Base-by-base conservation (phyloP, 257 asterid species). In the Thymus mandschuricus region DNA sequence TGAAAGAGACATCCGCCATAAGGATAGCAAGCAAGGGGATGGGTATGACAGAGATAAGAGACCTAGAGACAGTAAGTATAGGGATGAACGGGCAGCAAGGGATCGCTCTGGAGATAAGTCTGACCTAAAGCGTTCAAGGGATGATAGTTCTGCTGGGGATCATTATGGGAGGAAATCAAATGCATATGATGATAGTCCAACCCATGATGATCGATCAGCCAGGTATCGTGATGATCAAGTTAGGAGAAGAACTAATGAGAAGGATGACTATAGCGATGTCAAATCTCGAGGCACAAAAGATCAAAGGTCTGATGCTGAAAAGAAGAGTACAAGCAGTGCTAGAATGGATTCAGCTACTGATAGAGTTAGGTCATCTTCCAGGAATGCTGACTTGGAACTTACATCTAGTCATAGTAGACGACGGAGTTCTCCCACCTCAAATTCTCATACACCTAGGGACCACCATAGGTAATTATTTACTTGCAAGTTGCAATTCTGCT, bases 401-500 rank as follows among this genome's bases (percentile, higher is more conserved):
- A 66, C 83, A 75, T 79, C 90, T 59, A 79, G 80, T 51, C 92
- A 85, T 68, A 68, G 76, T 75, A 92, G 92, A 79, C 82, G 90
- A 76, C 84, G 88, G 73, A 76, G 84, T 72, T 92, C 99, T 28
- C 98, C 99, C 54, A 81, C 88, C 80, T 81, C 95, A 54, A 81
- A 86, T 76, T 81, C 91, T 78, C 87, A 84, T 72, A 74, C 79
- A 51, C 41, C 91, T 67, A 84, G 96, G 81, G 93, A 95, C 79
- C 84, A 84, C 74, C 83, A 83, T 73, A 92, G 98, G 97, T 90
- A 78, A 56, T 68, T 67, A 3, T 58, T 7, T 77, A 55, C 64
- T 55, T 59, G 43, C 59, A 66, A 55, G 64, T 55, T 54, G 49
- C 59, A 66, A 4, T 57, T 54, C 3, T 49, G 55, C 66, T 46